A percentile compares a stretch with the other conserved stretches of the same genome.
Evolutionary conservation across 257 asterid genomes (phyloP).

Genomic region (Cynanchum wilfordii): DNA sequence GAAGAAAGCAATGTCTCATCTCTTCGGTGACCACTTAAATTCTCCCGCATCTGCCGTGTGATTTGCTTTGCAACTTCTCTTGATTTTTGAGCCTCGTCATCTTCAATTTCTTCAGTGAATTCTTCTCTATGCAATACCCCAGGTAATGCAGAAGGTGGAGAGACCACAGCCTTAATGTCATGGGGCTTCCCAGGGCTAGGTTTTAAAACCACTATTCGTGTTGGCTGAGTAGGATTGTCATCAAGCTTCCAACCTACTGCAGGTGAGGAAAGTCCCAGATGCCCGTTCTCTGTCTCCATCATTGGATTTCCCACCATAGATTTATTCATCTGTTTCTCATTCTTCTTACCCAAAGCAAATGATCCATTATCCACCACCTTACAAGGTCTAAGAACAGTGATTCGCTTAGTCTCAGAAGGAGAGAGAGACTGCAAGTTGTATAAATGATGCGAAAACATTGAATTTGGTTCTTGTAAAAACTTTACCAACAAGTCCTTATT

Average conservation of each 20-base stretch:
- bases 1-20: slow-evolving; percentile 71
- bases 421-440: slow-evolving; percentile 47
- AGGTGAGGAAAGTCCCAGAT: slow-evolving; percentile 36
- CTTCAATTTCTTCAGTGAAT: slow-evolving; percentile 46
- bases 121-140: slow-evolving; percentile 38
- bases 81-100: slow-evolving; percentile 58
- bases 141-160: slow-evolving; percentile 50
- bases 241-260: slow-evolving; percentile 40
- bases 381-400: slow-evolving; percentile 90
- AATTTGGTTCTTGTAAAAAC: slow-evolving; percentile 86
- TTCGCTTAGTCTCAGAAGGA: slow-evolving; percentile 71
- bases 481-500: slow-evolving; percentile 80
- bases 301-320: slow-evolving; percentile 28
- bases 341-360: slow-evolving; percentile 38
- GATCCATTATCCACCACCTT: slow-evolving; percentile 46
- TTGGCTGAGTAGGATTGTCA: slow-evolving; percentile 58
- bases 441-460: slow-evolving; percentile 58
- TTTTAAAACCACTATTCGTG: slow-evolving; percentile 92
- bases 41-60: slow-evolving; percentile 66
- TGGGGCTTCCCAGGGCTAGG: slow-evolving; percentile 62
- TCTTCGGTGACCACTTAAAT: slow-evolving; percentile 46
- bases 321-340: slow-evolving; percentile 35
- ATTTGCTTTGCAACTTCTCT: slow-evolving; percentile 76
- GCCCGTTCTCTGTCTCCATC: slow-evolving; percentile 33
- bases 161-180: slow-evolving; percentile 40